Percentiles rank a stretch among this genome's conserved stretches.
These are phyloP conservation scores for Hawksworthiomyces lignivorus DNA, from an alignment of 2,329 filamentous ascomycete genomes.

Conservation along the genomic window DNA sequence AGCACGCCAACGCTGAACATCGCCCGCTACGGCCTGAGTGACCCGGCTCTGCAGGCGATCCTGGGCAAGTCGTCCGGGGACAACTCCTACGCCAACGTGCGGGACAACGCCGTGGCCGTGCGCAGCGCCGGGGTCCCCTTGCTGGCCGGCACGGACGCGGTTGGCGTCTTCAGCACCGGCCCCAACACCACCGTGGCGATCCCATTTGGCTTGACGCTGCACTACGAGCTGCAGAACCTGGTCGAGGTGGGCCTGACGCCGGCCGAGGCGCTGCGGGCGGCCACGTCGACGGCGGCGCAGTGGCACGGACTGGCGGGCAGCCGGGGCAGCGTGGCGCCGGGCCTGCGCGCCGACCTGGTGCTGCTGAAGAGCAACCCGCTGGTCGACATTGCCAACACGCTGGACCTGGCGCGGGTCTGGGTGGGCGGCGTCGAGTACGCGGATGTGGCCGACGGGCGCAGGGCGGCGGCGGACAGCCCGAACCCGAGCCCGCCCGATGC, in stretches of 20 bases:
- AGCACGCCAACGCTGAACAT: constrained; percentile 6
- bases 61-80: constrained; percentile 16
- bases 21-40: not conserved
- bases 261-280: constrained; percentile 16
- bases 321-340: constrained; percentile 18
- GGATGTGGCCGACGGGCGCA: not conserved
- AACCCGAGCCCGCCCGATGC: not conserved
- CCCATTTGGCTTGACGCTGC: constrained; percentile 16
- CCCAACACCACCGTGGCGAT: constrained; percentile 1
- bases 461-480: not conserved
- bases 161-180: constrained; percentile 6
- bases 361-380: constrained; percentile 22
- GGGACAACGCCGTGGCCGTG: constrained; percentile 19
- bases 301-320: constrained; percentile 18
- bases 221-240: constrained; percentile 18
- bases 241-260: constrained; percentile 16
- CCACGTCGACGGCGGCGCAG: constrained; percentile 15
- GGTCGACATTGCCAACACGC: constrained; percentile 20
- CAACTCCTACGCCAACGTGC: constrained; percentile 17
- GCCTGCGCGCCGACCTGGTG: constrained; percentile 23
- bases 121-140: constrained; percentile 22
- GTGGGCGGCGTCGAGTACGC: constrained; percentile 18
- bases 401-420: constrained; percentile 21
- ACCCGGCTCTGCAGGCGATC: constrained; percentile 13
- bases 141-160: constrained; percentile 25